Conservation (phyloP, 1,284 basidiomycete genomes). For the Jaminaea rosea region DNA sequence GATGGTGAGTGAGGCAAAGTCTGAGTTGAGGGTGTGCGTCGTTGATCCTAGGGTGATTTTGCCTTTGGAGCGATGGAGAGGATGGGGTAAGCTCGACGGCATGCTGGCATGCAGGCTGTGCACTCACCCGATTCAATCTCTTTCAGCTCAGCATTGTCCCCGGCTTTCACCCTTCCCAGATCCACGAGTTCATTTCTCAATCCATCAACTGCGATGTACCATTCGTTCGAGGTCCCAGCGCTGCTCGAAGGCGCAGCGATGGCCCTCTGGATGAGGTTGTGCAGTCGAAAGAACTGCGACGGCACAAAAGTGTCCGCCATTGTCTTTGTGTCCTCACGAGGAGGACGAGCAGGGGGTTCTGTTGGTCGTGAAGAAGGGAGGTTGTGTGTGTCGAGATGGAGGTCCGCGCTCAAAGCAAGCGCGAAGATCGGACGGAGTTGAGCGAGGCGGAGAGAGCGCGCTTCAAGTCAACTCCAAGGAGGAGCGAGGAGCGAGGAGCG, state of each 20-base stretch:
- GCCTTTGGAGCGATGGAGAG: slow-evolving; percentile 12
- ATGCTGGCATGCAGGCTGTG: background rate
- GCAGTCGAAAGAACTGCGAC: slow-evolving; percentile 36
- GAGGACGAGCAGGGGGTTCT: too few relatives aligned
- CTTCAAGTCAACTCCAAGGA: too few relatives aligned
- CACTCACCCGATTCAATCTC: slow-evolving; percentile 38
- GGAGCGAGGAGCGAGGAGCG: too few relatives aligned
- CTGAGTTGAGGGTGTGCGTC: slow-evolving; percentile 32
- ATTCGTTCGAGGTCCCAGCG: slow-evolving; percentile 22
- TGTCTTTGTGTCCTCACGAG: too few relatives aligned
- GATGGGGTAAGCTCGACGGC: background rate
- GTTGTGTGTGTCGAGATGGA: too few relatives aligned
- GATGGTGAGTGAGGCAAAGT: slow-evolving; percentile 41
- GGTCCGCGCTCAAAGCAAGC: too few relatives aligned
- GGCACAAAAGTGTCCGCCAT: slow-evolving; percentile 25
- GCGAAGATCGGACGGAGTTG: too few relatives aligned
- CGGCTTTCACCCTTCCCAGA: slow-evolving; percentile 28
- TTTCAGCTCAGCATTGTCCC: slow-evolving; percentile 33
- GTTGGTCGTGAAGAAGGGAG: too few relatives aligned
- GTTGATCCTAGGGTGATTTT: slow-evolving; percentile 36
- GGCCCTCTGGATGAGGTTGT: slow-evolving; percentile 26
- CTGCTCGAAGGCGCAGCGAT: slow-evolving; percentile 17
- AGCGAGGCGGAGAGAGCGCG: too few relatives aligned
- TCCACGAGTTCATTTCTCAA: slow-evolving; percentile 27
- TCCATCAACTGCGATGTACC: slow-evolving; percentile 42